Base-by-base conservation (phyloP, 495 filamentous ascomycete genomes). In the Pseudotulostoma volvatum region DNA sequence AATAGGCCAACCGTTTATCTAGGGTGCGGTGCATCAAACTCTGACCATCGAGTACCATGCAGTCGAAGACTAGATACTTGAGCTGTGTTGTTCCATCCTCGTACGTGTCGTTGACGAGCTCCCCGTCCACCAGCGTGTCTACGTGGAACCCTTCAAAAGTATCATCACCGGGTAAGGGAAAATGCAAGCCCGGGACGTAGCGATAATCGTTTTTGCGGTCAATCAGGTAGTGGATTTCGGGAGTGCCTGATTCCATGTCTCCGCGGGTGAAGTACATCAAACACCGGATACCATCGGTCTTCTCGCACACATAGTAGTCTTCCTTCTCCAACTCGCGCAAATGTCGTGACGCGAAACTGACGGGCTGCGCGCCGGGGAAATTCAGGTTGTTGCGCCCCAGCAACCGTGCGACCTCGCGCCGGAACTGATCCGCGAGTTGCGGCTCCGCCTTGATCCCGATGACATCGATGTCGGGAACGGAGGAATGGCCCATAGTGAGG, bases 161-260 rank as follows among this genome's bases (percentile, higher is more conserved):
- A 2, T 77, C 66, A 37, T 76, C 66, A 18, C 66, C 60, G 1
- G 74, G 69, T 18, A 78, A 41, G 0, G 90, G 90, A 53, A 96
- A 90, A 56, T 93, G 84, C 33, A 95, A 62, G 28, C 64, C 63
- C 5, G 70, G 70, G n/a, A 84, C 71, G 41, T 60, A 83, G 66
- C 86, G 93, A 64, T 87, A 97, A 47, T 95, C 84, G 57, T 97
- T 96, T 62, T 81, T 88, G 45, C 90, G 84, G 57, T 97, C 90
- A 59, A 97, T 93, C 42, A 97, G 65, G 66, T 92, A 93, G 44
- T 73, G 65, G 36, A 74, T 70, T 40, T 81, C 67, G 4, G 67
- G 61, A 7, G 45, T 46, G 8, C 70, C 59, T 17, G 56, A 61
- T 16, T 68, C 64, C 17, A 59, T 51, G 21, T 65, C 65, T 8